Evolutionary conservation across 768 basidiomycete genomes (phyloP), one percentile per base, ranked within the genome.

Genomic region (Chiua virens): DNA sequence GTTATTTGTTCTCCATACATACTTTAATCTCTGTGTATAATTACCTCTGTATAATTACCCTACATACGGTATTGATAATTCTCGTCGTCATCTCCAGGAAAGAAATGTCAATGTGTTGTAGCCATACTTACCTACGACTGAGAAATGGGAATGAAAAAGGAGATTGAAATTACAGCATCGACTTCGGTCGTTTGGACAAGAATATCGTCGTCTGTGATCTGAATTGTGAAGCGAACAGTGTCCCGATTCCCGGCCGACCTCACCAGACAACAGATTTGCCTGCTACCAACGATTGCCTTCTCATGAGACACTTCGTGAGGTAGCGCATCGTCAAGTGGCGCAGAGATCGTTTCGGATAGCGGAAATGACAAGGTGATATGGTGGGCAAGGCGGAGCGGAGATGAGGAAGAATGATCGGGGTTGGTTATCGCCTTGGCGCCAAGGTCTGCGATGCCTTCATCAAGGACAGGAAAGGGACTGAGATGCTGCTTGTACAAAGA

Each of bases 401-500:
- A 67, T 57, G 57, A 46, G 42, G 42, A 47, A 47, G 45, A 30
- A 28, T 25, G 61, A 52, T 57, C 54, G 52, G 46, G 38, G 23
- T 45, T 43, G 35, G 15, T 11, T 17, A 45, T 36, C 35, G 8
- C 38, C 55, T 57, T 56, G 61, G 48, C 52, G 45, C 39, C 53
- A 43, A 54, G 60, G 34, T 50, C 49, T 8, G 51, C 23, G 53
- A 56, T 41, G 46, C 39, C 49, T 25, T 53, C 49, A n/a, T 54
- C 52, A 22, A 57, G 43, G 17, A 66, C 58, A 10, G 77, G 79
- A 52, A 75, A 76, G 2, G 74, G 75, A 38, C 70, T 67, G 41
- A 84, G 75, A 61, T 83, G 81, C 55, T 82, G 85, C 45, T 66
- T 75, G 65, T 78, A 82, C 45, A 71, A 62, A 27, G 68, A 46